Evolutionary conservation across 495 filamentous ascomycete genomes (phyloP), one percentile per base, ranked within the genome.

Genomic region (Staphylotrichum longicolle): DNA sequence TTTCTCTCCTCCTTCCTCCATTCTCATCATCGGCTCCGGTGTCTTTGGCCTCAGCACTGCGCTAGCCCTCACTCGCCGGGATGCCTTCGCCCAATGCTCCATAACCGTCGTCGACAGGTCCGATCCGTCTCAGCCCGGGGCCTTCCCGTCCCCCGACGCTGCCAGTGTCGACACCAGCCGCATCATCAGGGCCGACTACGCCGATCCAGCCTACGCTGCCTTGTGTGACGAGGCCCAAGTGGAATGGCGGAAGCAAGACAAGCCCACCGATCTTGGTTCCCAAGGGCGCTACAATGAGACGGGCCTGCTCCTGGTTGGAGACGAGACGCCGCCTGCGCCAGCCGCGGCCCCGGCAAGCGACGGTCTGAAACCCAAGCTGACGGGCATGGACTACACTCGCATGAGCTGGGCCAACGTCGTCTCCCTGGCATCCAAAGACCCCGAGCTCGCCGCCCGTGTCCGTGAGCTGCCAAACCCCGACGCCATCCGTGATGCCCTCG

Each of bases 171-270:
- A 93, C 77, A 83, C 80, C 45, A 90, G 88, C 20, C 86, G 89
- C 54, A 90, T 93, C 66, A 80, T 97, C 60, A 83, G 93, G 33
- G 78, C 91, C 42, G 92, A 96, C 77, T 96, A 96, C 71, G 80
- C 85, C 3, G 82, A 90, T 70, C 75, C 82, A 3, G 83, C 81
- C 3, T 96, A 97, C 71, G 80, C 88, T 10, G 71, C 76, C 8
- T 85, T 97, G 49, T 89, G 84, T 6, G 75, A 82, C 1, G 72
- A 80, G 7, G 92, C 91, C 5, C 88, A 89, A 54, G 67, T 73
- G 20, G 75, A 78, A 68, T 98, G 93, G 93, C 84, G 91, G 14
- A 79, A 78, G 49, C 79, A 81, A 40, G 79, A 77, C 54, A 80
- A 80, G 3, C 68, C 74, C 11, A 64, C 67, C 41, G 70, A 75